These are phyloP conservation scores for Talaromyces sp. DNA, from an alignment of 2,329 filamentous ascomycete genomes.

Conservation along the genomic window DNA sequence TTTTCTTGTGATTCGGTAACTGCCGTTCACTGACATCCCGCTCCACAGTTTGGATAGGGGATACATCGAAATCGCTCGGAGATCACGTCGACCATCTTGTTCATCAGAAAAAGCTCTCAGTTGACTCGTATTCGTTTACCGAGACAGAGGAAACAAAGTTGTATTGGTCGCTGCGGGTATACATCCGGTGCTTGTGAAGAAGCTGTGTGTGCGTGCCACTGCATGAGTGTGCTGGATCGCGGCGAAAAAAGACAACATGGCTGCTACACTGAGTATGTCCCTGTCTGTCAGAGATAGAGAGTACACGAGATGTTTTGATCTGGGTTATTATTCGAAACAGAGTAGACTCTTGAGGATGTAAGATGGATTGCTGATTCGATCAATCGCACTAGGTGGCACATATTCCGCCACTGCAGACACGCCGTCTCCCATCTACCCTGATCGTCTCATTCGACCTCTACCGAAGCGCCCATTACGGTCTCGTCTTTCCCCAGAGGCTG, in stretches of 20 bases:
- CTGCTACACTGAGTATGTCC: slow-evolving; percentile 44
- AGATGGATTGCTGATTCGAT: slow-evolving; percentile 33
- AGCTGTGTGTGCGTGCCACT: slow-evolving; percentile 2
- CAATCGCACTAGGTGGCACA: slow-evolving; percentile 43
- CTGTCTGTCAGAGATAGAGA: slow-evolving; percentile 17
- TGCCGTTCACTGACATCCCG: slow-evolving; percentile 12
- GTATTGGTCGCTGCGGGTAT: not conserved
- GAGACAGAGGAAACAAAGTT: not conserved
- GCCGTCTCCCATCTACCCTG: slow-evolving; percentile 74
- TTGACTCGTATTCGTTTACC: not conserved
- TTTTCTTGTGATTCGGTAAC: not conserved
- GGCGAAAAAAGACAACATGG: slow-evolving; percentile 35
- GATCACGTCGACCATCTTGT: not conserved
- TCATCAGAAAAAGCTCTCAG: not conserved
- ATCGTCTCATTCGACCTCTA: slow-evolving; percentile 87
- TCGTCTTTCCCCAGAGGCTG: slow-evolving; percentile 78
- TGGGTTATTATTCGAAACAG: not conserved
- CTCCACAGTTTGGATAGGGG: slow-evolving; percentile 15
- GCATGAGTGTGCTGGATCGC: slow-evolving; percentile 1
- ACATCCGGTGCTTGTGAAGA: not conserved
- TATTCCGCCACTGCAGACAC: slow-evolving; percentile 61
- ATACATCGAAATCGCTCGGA: slow-evolving; percentile 7
- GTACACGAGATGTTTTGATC: not conserved
- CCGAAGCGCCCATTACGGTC: slow-evolving; percentile 86
- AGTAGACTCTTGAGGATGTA: slow-evolving; percentile 1